Conservation (phyloP, 169 alveolate genomes). For the Cytauxzoon felis region DNA sequence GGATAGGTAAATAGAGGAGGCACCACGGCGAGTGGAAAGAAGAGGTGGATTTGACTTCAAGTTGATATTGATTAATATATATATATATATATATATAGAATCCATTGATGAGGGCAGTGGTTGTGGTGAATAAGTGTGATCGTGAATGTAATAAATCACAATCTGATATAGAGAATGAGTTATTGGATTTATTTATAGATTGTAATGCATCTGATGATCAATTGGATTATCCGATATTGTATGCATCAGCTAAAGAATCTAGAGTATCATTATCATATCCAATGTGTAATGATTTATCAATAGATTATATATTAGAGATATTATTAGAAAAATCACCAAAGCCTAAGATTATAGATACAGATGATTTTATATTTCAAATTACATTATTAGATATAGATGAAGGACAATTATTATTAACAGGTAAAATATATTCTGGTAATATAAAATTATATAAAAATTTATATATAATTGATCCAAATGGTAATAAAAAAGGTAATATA, state of each 20-base stretch:
- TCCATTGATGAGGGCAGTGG: constrained; percentile 69
- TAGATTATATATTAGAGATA: constrained; percentile 26
- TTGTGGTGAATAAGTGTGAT: constrained; percentile 74
- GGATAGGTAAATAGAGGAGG: too few species aligned
- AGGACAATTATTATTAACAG: constrained; percentile 73
- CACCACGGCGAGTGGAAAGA: too few species aligned
- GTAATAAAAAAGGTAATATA: constrained; percentile 64
- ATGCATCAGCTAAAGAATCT: constrained; percentile 88
- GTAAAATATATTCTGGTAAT: constrained; percentile 75
- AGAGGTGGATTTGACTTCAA: too few species aligned
- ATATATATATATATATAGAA: constrained; percentile 22
- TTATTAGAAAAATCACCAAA: constrained; percentile 34
- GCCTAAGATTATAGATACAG: constrained; percentile 35
- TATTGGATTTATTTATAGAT: constrained; percentile 85
- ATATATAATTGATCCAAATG: constrained; percentile 57
- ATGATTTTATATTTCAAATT: constrained; percentile 67
- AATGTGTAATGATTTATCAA: not conserved
- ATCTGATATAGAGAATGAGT: constrained; percentile 89
- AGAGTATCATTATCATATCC: constrained; percentile 65
- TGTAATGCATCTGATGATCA: constrained; percentile 87
- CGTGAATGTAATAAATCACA: constrained; percentile 70
- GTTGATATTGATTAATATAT: constrained; percentile 1
- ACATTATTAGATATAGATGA: constrained; percentile 73
- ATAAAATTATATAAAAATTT: constrained; percentile 66
- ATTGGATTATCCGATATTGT: constrained; percentile 87